Percentiles rank a stretch among this genome's conserved stretches.
Evolutionary conservation across 306 rosid species (phyloP).

Genomic region (Trichosanthes cucumerina): DNA sequence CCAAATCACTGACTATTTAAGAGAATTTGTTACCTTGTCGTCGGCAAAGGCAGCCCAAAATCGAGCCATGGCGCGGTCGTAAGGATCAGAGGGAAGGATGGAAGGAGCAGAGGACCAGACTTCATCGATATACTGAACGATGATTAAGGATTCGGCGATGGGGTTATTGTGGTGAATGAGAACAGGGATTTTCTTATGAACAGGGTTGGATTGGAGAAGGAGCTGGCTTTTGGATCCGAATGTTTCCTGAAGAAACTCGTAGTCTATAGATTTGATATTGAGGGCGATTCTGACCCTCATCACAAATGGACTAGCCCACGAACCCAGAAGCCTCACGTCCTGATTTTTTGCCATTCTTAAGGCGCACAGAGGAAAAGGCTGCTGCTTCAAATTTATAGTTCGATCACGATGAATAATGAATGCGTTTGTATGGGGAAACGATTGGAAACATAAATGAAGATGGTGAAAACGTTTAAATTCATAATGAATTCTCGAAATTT

Average conservation of each 20-base stretch:
- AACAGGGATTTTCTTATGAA: conserved; percentile 48
- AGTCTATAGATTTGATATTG: conserved; percentile 21
- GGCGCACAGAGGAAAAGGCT: too few species aligned
- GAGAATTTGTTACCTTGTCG: conserved; percentile 30
- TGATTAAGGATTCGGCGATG: conserved; percentile 40
- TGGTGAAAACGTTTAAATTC: too few species aligned
- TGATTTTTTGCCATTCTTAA: background rate
- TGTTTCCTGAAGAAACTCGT: conserved; percentile 28
- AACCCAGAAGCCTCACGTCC: background rate
- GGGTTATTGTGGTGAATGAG: conserved; percentile 39
- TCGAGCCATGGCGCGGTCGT: conserved; percentile 40
- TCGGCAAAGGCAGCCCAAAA: conserved; percentile 50
- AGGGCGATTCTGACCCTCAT: background rate
- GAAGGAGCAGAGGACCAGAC: conserved; percentile 31
- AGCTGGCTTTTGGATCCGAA: conserved; percentile 31
- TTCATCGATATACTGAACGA: conserved; percentile 50
- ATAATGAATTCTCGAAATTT: too few species aligned
- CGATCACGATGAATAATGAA: too few species aligned
- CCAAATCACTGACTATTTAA: background rate
- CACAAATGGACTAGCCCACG: background rate
- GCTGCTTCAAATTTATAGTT: too few species aligned
- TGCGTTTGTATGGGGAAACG: too few species aligned
- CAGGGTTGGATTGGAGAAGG: conserved; percentile 46
- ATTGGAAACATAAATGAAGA: too few species aligned
- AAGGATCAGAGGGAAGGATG: conserved; percentile 46